Conservation (phyloP, 2,329 filamentous ascomycete genomes). For the Cyphellophora attinorum region DNA sequence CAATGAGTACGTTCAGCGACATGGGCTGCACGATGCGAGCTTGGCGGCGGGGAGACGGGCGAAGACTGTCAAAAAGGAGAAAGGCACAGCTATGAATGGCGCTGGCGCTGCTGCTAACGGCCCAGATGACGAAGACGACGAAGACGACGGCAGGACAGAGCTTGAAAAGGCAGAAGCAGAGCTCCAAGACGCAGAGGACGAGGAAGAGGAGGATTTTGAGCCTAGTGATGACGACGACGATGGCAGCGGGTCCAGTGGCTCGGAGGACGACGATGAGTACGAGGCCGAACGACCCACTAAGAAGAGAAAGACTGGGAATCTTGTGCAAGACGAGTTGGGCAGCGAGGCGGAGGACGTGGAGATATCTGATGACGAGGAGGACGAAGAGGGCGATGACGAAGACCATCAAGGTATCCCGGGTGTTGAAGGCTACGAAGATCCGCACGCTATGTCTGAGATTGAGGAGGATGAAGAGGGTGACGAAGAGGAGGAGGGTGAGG, state of each 20-base stretch:
- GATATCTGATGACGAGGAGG: slow-evolving; percentile 16
- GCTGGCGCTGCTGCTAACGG: slow-evolving; percentile 5
- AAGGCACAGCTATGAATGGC: too few relatives aligned
- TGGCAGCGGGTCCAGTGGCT: slow-evolving; percentile 34
- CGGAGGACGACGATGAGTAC: slow-evolving; percentile 29
- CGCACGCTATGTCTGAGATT: too few relatives aligned
- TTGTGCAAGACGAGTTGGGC: slow-evolving; percentile 32
- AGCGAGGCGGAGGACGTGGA: slow-evolving; percentile 33
- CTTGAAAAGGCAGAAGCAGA: slow-evolving; percentile 49
- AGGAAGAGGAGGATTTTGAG: slow-evolving; percentile 42
- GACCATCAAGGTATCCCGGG: slow-evolving; percentile 9
- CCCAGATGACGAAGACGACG: slow-evolving; percentile 16
- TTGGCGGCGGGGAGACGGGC: slow-evolving; percentile 51
- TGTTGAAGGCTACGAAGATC: slow-evolving; percentile 4
- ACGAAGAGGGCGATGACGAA: slow-evolving; percentile 8
- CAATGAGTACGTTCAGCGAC: slow-evolving; percentile 51
- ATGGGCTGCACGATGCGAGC: slow-evolving; percentile 53
- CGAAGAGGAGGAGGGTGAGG: slow-evolving; percentile 6
- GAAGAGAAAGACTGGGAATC: too few relatives aligned
- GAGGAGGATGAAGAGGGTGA: slow-evolving; percentile 6
- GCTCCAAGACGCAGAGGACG: slow-evolving; percentile 32
- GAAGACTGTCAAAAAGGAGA: slow-evolving; percentile 48
- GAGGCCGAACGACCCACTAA: slow-evolving; percentile 19
- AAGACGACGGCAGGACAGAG: slow-evolving; percentile 44
- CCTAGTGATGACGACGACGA: slow-evolving; percentile 39